Conservation (phyloP, 106 monocot species). For the Alisma plantagoaquatica region DNA sequence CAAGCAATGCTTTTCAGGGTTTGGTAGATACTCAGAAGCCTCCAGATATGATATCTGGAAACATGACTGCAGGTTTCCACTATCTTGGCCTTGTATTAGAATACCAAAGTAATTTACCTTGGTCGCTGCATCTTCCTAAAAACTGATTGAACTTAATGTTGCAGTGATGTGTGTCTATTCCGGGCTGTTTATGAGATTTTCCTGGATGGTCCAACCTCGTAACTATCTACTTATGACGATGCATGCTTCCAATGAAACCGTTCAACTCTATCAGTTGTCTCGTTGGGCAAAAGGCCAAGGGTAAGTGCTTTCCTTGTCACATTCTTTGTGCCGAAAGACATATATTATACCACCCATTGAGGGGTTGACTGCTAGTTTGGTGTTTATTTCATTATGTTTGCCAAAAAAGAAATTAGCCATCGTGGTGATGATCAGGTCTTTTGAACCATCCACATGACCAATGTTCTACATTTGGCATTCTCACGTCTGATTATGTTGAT, state of each 20-base stretch:
- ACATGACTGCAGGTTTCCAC: neutral
- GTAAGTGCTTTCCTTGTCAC: too few relatives aligned
- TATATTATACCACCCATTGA: too few relatives aligned
- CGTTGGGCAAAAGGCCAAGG: neutral
- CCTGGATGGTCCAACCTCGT: neutral
- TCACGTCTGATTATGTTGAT: too few relatives aligned
- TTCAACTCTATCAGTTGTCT: slow-evolving; percentile 1
- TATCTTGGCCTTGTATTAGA: neutral
- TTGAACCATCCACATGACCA: too few relatives aligned
- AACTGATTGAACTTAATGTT: neutral
- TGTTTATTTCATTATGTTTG: too few relatives aligned
- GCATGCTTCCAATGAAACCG: slow-evolving; percentile 1
- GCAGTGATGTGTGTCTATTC: slow-evolving; percentile 2
- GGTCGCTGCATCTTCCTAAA: too few relatives aligned
- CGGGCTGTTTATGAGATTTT: neutral
- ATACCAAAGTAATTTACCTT: neutral
- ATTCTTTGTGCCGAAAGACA: too few relatives aligned
- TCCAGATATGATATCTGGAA: neutral
- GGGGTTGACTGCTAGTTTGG: too few relatives aligned
- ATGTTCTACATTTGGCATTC: too few relatives aligned
- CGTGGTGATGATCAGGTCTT: too few relatives aligned
- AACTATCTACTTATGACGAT: neutral
- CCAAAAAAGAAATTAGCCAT: too few relatives aligned
- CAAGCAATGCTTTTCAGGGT: slow-evolving; percentile 1
- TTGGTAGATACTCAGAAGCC: slow-evolving; percentile 1